Evolutionary conservation across 169 alveolate species (phyloP), one percentile per base, ranked within the genome.

Genomic region (Cryptosporidium viatorum): DNA sequence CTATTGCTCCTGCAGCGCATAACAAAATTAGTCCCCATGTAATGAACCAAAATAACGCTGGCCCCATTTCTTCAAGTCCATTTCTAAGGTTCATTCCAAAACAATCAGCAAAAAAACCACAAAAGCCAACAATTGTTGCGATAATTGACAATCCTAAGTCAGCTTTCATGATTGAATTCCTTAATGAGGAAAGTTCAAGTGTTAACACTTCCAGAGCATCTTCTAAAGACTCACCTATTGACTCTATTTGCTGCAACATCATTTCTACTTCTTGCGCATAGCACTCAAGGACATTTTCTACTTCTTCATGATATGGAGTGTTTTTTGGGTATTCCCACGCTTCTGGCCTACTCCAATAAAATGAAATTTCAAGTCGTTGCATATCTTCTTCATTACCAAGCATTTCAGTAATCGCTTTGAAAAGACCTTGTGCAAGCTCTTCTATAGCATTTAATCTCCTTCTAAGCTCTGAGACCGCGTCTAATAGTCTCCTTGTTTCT

Each of bases 81-180:
- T 84, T 75, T 52, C 71, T 74, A n/a, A 91, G 48, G 48, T 91
- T 91, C 93, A 91, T 91, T 48, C 93, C 93, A 65, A 91, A 91
- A 55, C 85, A 69, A 3, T 84, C 92, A 10, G 92, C 91, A 48
- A 91, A 75, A 41, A 91, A 73, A 1, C 91, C 92, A 33, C 89
- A 91, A 58, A 91, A 91, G 0, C 93, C 93, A 14, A 59, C 67
- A 33, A 91, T 59, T 39, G 93, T 85, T 16, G 92, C 92, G 10
- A 91, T 84, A 26, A 84, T 69, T 23, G 93, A 71, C 45, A 91
- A 41, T 31, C 93, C 89, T 62, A 91, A 80, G 37, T 91, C 93
- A 16, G 93, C 91, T 21, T 85, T 84, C 87, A 91, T 60, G n/a
- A 91, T 70, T 43, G 91, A 91, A 84, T 91, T 91, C 39, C 93